These are phyloP conservation scores for Pythium biforme DNA, from an alignment of 352 stramenopile genomes.

Conservation along the genomic window DNA sequence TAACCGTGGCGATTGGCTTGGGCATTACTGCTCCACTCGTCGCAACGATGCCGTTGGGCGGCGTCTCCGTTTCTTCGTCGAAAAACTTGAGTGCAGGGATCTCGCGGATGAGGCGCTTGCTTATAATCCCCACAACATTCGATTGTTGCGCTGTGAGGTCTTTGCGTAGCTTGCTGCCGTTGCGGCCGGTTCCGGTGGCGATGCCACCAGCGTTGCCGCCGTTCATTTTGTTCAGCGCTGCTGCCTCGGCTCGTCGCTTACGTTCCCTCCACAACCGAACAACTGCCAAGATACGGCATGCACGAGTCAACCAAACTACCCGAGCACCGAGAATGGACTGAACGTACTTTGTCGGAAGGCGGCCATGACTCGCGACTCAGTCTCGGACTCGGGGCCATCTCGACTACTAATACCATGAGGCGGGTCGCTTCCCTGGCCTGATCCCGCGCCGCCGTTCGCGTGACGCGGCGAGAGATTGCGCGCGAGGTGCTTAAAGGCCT, in stretches of 20 bases:
- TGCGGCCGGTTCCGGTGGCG: constrained; percentile 23
- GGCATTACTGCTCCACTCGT: not conserved
- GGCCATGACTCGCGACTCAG: constrained; percentile 43
- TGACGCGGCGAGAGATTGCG: constrained; percentile 24
- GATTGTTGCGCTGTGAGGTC: constrained; percentile 57
- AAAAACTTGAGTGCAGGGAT: constrained; percentile 82
- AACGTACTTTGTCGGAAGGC: constrained; percentile 56
- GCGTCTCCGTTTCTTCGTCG: constrained; percentile 35
- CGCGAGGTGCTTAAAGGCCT: constrained; percentile 3
- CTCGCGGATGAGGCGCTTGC: constrained; percentile 64
- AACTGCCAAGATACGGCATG: constrained; percentile 29
- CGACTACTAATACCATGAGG: constrained; percentile 10
- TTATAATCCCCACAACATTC: constrained; percentile 75
- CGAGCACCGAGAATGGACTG: not conserved
- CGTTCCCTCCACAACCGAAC: constrained; percentile 62
- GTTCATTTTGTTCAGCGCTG: constrained; percentile 52
- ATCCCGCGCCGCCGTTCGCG: not conserved
- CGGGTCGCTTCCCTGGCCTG: not conserved
- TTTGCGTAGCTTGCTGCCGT: constrained; percentile 45
- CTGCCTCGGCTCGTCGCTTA: constrained; percentile 44
- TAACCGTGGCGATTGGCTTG: not conserved
- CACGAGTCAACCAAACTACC: not conserved
- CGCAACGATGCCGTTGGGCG: not conserved
- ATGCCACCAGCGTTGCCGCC: constrained; percentile 25
- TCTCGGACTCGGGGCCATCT: constrained; percentile 24